phyloP scores from a whole-genome alignment of 2,329 filamentous ascomycete genomes.

The Neopestalotiopsis sp. region DNA sequence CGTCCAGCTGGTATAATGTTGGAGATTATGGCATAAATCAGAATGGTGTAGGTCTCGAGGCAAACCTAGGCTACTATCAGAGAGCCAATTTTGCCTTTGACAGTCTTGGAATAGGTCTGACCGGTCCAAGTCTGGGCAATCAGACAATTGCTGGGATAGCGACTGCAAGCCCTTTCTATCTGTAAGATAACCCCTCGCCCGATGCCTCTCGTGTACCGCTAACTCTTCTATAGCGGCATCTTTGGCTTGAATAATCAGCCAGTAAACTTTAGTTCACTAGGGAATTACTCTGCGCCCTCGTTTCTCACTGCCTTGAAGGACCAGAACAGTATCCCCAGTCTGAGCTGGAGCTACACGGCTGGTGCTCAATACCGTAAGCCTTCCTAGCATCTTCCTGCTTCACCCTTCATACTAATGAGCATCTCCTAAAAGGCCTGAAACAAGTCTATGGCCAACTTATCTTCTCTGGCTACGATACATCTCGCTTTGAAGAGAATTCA shows the following conservation, averaged over 20 bases:
- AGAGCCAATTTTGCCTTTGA: constrained; percentile 35
- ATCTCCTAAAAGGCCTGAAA: constrained; percentile 34
- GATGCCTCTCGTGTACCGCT: background rate
- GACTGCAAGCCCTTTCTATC: constrained; percentile 40
- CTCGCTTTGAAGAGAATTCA: constrained; percentile 42
- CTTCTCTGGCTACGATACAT: constrained; percentile 46
- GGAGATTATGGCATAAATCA: constrained; percentile 40
- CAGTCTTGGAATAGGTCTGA: constrained; percentile 35
- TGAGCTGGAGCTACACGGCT: constrained; percentile 49
- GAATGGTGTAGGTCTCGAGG: constrained; percentile 42
- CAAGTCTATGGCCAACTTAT: constrained; percentile 44
- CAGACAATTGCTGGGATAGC: constrained; percentile 40
- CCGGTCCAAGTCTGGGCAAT: constrained; percentile 36
- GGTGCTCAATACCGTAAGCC: constrained; percentile 43
- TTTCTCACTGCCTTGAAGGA: constrained; percentile 43
- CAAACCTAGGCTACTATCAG: constrained; percentile 40
- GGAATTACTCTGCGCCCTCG: constrained; percentile 40
- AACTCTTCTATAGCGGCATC: constrained; percentile 35
- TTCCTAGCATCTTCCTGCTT: background rate
- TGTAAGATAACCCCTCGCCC: constrained; percentile 31
- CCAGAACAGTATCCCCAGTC: constrained; percentile 41
- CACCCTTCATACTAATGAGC: background rate
- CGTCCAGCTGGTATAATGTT: constrained; percentile 39
- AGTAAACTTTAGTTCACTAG: constrained; percentile 40
- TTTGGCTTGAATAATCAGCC: constrained; percentile 44